These are phyloP conservation scores for Lactarius tabidus DNA, from an alignment of 768 basidiomycete species.

Conservation along the genomic window DNA sequence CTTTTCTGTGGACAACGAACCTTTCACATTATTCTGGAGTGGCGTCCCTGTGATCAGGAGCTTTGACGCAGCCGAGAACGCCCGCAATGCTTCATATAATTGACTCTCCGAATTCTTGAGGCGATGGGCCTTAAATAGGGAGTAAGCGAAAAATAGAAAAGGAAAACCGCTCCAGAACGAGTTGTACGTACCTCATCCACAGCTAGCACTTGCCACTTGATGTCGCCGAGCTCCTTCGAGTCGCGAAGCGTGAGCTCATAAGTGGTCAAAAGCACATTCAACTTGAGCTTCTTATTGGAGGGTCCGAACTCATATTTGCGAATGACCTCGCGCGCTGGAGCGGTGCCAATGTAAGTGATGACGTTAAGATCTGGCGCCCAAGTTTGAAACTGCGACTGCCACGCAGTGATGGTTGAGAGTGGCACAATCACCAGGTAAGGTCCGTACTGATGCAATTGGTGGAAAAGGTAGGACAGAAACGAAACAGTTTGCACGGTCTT, in stretches of 20 bases:
- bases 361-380: constrained; percentile 99
- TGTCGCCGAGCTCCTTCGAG: constrained; percentile 78
- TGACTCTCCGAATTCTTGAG: constrained; percentile 98
- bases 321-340: constrained; percentile 83
- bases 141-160: neutral
- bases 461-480: constrained; percentile 92
- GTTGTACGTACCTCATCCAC: constrained; percentile 79
- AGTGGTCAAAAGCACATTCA: constrained; percentile 96
- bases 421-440: constrained; percentile 98
- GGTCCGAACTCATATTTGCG: constrained; percentile 88
- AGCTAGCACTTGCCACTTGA: constrained; percentile 96
- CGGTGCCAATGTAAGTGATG: constrained; percentile 93
- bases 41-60: constrained; percentile 98
- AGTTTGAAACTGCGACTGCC: constrained; percentile 90
- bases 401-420: constrained; percentile 95
- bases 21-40: constrained; percentile 98
- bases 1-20: constrained; percentile 39
- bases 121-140: constrained; percentile 72
- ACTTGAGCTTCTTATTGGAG: constrained; percentile 85
- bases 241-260: constrained; percentile 95
- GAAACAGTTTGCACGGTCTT: constrained; percentile 95
- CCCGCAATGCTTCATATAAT: constrained; percentile 87
- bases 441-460: constrained; percentile 87
- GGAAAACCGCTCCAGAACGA: neutral
- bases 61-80: constrained; percentile 88